Evolutionary conservation across 805 yeast species (phyloP).

Genomic region (Myxozyma mucilagina): DNA sequence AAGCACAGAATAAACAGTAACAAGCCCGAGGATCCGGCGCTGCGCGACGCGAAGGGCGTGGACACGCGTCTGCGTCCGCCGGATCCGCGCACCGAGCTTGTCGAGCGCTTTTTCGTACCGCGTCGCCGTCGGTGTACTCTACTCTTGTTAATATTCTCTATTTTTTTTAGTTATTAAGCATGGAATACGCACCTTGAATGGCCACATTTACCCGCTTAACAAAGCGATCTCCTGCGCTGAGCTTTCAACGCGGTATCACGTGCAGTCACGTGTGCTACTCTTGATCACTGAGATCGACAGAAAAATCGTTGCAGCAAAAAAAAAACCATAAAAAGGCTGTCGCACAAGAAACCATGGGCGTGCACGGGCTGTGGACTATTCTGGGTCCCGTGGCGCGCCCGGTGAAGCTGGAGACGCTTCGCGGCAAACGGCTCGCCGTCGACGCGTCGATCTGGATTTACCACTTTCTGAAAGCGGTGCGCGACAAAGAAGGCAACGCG

Average conservation of each 20-base stretch:
- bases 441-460: constrained; percentile 99
- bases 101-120: constrained; percentile 42
- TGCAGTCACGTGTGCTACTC: background rate
- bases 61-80: constrained; percentile 29
- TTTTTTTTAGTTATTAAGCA: too few species aligned
- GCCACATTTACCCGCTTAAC: constrained; percentile 8
- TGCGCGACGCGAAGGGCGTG: constrained; percentile 10
- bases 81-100: constrained; percentile 37
- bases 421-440: constrained; percentile 79
- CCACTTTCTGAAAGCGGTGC: constrained; percentile 91
- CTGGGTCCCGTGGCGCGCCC: constrained; percentile 89
- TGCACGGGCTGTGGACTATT: constrained; percentile 89
- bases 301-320: background rate
- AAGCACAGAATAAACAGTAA: constrained; percentile 39
- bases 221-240: too few species aligned
- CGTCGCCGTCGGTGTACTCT: constrained; percentile 25
- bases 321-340: background rate
- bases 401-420: constrained; percentile 79
- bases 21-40: constrained; percentile 38
- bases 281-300: too few species aligned
- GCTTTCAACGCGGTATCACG: too few species aligned
- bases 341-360: constrained; percentile 68
- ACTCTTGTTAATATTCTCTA: too few species aligned
- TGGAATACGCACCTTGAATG: constrained; percentile 6
- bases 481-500: constrained; percentile 80